phyloP scores from a whole-genome alignment of 1,284 basidiomycete species.

The Cystobasidiaceae sp. region DNA sequence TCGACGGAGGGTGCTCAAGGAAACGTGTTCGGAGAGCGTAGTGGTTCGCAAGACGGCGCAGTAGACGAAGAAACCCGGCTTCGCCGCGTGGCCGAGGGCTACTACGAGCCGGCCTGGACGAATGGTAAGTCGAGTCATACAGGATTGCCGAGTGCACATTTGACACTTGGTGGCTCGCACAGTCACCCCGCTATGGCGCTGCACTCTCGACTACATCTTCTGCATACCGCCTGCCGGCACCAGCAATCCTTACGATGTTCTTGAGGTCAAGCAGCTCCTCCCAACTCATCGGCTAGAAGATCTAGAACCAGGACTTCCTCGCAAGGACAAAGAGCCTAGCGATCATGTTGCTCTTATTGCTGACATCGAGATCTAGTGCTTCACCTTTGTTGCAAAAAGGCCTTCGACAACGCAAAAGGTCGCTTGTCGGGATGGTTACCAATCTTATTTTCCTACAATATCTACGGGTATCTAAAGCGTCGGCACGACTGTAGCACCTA shows the following conservation, averaged over 20 bases:
- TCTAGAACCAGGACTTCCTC: constrained; percentile 36
- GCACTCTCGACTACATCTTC: constrained; percentile 38
- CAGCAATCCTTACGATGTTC: background rate
- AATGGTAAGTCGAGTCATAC: constrained; percentile 17
- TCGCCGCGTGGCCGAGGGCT: constrained; percentile 2
- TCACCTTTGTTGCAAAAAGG: too few relatives aligned
- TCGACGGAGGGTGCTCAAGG: background rate
- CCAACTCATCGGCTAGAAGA: constrained; percentile 11
- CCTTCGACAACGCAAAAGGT: too few relatives aligned
- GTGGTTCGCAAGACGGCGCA: background rate
- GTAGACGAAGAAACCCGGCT: constrained; percentile 1
- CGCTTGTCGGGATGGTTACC: too few relatives aligned
- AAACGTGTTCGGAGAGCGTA: constrained; percentile 15
- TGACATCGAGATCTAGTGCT: constrained; percentile 32
- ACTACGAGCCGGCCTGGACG: constrained; percentile 25
- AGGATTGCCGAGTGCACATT: background rate
- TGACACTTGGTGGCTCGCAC: background rate
- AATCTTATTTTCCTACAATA: too few relatives aligned
- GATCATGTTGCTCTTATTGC: constrained; percentile 39
- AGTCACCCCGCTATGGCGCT: constrained; percentile 41
- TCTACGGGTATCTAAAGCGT: too few relatives aligned
- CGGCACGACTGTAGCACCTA: too few relatives aligned
- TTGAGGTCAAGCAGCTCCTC: constrained; percentile 20
- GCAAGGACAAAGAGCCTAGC: constrained; percentile 35
- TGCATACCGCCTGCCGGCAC: background rate